A percentile compares a stretch with the other conserved stretches of the same genome.
Conservation (phyloP, 1,284 basidiomycete genomes). For the Schizopora paradoxa region DNA sequence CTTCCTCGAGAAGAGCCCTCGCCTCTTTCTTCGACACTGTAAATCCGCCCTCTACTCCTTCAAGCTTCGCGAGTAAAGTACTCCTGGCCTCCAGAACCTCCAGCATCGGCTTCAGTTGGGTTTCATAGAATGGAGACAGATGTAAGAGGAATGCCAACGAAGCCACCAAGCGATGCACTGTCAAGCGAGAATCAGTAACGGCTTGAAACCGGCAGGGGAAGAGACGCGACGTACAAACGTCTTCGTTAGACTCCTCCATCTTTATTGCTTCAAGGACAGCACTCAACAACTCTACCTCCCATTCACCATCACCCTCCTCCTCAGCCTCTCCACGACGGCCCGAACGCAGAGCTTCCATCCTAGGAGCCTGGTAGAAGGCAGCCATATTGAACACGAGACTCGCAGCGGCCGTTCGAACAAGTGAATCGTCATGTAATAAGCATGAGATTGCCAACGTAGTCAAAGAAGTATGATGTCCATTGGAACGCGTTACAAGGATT, state of each 20-base stretch:
- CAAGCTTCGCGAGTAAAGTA: constrained; percentile 49
- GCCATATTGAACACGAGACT: constrained; percentile 77
- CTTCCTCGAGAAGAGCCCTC: constrained; percentile 58
- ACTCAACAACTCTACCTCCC: constrained; percentile 78
- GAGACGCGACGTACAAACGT: constrained; percentile 57
- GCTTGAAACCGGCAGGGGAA: background rate
- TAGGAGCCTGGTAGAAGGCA: constrained; percentile 53
- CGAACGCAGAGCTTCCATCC: constrained; percentile 40
- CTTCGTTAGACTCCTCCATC: constrained; percentile 67
- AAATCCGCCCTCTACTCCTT: constrained; percentile 33
- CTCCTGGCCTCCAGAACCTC: constrained; percentile 64
- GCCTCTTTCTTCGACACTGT: constrained; percentile 62
- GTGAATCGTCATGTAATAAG: constrained; percentile 62
- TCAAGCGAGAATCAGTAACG: constrained; percentile 5
- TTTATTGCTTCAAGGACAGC: constrained; percentile 73
- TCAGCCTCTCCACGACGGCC: constrained; percentile 38
- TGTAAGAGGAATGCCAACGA: constrained; percentile 70
- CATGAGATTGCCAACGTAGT: constrained; percentile 57
- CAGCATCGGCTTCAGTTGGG: constrained; percentile 49
- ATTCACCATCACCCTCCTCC: constrained; percentile 59
- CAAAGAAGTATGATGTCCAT: constrained; percentile 25
- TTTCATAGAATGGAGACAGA: constrained; percentile 58
- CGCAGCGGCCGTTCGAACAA: constrained; percentile 74
- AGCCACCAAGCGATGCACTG: constrained; percentile 76
- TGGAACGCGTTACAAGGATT: constrained; percentile 36